Evolutionary conservation across 306 rosid species (phyloP).

Genomic region (Lithocarpus polystachyus): DNA sequence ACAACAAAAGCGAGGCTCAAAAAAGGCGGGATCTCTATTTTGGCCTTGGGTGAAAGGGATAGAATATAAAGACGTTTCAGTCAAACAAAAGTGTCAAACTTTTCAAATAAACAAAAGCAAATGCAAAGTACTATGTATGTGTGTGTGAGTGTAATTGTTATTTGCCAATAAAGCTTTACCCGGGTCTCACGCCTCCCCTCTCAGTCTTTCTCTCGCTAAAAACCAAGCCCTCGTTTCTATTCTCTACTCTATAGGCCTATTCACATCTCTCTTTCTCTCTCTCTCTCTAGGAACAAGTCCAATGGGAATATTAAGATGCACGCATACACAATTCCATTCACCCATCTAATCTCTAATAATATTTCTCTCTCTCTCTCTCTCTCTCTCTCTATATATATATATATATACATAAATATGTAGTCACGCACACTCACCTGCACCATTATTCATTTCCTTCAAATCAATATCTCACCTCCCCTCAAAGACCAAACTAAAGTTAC

Average conservation of each 20-base stretch:
- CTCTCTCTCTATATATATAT: no score
- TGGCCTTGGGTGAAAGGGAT: constrained; percentile 17
- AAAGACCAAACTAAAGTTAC: neutral
- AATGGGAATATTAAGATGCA: neutral
- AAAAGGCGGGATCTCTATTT: constrained; percentile 19
- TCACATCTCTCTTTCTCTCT: neutral
- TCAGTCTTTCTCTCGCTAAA: neutral
- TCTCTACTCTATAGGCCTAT: neutral
- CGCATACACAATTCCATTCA: neutral
- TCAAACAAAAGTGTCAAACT: constrained; percentile 31
- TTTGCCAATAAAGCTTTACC: constrained; percentile 24
- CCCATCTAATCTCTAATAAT: neutral
- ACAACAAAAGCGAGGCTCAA: neutral
- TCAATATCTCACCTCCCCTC: neutral
- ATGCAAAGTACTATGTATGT: neutral
- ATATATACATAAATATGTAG: neutral
- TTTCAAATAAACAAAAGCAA: constrained; percentile 15
- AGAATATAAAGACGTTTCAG: neutral
- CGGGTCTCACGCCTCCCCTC: constrained; percentile 27
- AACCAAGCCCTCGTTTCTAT: neutral
- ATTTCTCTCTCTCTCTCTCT: no score
- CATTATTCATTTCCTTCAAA: neutral
- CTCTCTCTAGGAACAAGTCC: neutral
- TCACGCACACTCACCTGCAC: neutral
- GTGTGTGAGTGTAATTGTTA: neutral